Evolutionary conservation across 257 asterid genomes (phyloP), one percentile per base, ranked within the genome.

Genomic region (Nicotiana paniculata): DNA sequence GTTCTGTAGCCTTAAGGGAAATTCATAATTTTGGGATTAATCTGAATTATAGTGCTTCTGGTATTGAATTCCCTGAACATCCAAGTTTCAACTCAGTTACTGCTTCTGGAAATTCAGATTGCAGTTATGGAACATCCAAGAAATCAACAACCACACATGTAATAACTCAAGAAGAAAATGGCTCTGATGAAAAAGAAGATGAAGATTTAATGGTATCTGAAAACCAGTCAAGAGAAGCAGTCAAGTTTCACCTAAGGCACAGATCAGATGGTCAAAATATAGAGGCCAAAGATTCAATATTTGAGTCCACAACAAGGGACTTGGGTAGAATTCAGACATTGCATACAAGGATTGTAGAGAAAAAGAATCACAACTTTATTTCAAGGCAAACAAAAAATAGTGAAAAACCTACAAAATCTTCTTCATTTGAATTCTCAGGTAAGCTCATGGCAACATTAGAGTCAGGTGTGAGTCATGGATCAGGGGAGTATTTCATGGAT

Each of bases 401-500:
- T 21, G 61, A 39, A 43, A 59, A 70, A 9, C 18, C 24, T 6
- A 86, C 63, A 28, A 17, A 82, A 83, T 65, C 88, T 69, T 86
- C 91, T 80, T 92, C 88, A 59, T 53, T 82, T 21, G 72, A 17
- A 3, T 80, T 85, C 9, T 85, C 92, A 33, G 94, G 89, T 8
- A 90, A 88, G 83, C 88, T 93, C 58, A 87, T 87, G 90, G 99
- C 99, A 6, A 95, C 99, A 2, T 82, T 95, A 68, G 94, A 88
- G 59, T 93, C 98, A n/a, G 90, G 91, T 86, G 87, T 91, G 89
- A 88, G 90, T 46, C 89, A 83, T 48, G 92, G 92, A 15, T 88
- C 92, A 55, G 92, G 92, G 17, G 98, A 95, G 84, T 95, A 95
- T 81, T 92, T 95, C 88, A 93, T 95, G 90, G 97, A 95, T 74